phyloP scores from a whole-genome alignment of 495 filamentous ascomycete species.

The Rhypophila decipiens region DNA sequence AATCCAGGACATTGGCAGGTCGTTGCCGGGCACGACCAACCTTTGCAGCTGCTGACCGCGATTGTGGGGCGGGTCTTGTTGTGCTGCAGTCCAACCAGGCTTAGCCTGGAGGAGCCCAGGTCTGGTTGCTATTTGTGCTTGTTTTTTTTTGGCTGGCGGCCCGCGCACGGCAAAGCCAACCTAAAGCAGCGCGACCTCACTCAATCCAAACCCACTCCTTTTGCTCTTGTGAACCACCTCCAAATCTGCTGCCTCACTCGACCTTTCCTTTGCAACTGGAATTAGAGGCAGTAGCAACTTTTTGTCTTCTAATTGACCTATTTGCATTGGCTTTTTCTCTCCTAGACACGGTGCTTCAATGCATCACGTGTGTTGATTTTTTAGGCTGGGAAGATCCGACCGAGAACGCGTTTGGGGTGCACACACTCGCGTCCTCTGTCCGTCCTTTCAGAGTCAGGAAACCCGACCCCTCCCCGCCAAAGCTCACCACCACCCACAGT shows the following conservation, averaged over 20 bases:
- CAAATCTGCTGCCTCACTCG: slow-evolving; percentile 4
- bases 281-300: background rate
- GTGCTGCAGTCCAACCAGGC: slow-evolving; percentile 16
- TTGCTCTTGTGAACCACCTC: too few relatives aligned
- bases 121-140: slow-evolving; percentile 11
- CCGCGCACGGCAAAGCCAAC: slow-evolving; percentile 19
- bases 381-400: background rate
- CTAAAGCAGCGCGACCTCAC: background rate
- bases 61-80: slow-evolving; percentile 28
- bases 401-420: slow-evolving; percentile 5
- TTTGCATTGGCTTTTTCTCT: background rate
- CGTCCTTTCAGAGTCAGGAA: background rate
- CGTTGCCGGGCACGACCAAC: slow-evolving; percentile 27
- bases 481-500: background rate
- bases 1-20: slow-evolving; percentile 3
- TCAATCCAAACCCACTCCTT: slow-evolving; percentile 1
- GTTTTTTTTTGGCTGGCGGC: slow-evolving; percentile 7
- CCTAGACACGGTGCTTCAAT: background rate
- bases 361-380: slow-evolving; percentile 2
- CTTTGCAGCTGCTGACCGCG: slow-evolving; percentile 20
- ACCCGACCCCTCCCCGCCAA: slow-evolving; percentile 1
- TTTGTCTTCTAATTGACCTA: background rate
- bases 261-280: slow-evolving; percentile 1
- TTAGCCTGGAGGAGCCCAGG: slow-evolving; percentile 23
- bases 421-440: background rate